These are phyloP conservation scores for Rhamnella rubrinervis DNA, from an alignment of 331 rosid genomes.

Conservation along the genomic window DNA sequence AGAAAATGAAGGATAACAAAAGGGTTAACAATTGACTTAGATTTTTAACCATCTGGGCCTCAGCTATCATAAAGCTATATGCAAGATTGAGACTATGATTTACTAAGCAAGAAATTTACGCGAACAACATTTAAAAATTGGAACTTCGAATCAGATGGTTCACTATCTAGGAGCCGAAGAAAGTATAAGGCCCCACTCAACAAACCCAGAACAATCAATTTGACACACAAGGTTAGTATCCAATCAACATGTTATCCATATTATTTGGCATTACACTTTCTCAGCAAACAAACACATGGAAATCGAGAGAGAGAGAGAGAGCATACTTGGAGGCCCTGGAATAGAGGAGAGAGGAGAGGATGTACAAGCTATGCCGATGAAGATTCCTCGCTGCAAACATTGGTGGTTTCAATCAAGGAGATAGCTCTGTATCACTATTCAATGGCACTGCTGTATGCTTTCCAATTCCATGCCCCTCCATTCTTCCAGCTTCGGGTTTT, in stretches of 20 bases:
- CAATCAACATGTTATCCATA: not conserved
- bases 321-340: conserved; percentile 51
- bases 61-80: not conserved
- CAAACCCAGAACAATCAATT: not conserved
- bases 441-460: not conserved
- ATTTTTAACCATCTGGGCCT: not conserved
- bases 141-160: not conserved
- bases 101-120: not conserved
- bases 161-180: not conserved
- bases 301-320: conserved; percentile 21
- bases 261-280: conserved; percentile 1
- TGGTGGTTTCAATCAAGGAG: conserved; percentile 16
- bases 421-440: conserved; percentile 5
- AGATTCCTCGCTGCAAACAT: conserved; percentile 68
- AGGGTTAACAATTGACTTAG: not conserved
- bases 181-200: not conserved
- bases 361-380: conserved; percentile 54
- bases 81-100: not conserved
- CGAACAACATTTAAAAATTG: too few species aligned
- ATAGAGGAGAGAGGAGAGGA: conserved; percentile 52
- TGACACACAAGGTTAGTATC: not conserved
- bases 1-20: conserved; percentile 1
- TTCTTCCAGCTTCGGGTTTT: conserved; percentile 23
- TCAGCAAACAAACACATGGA: conserved; percentile 5
- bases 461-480: conserved; percentile 7